Percentiles rank a stretch among this genome's conserved stretches.
These are phyloP conservation scores for Yarrowia osloensis DNA, from an alignment of 805 yeast genomes.

Conservation along the genomic window DNA sequence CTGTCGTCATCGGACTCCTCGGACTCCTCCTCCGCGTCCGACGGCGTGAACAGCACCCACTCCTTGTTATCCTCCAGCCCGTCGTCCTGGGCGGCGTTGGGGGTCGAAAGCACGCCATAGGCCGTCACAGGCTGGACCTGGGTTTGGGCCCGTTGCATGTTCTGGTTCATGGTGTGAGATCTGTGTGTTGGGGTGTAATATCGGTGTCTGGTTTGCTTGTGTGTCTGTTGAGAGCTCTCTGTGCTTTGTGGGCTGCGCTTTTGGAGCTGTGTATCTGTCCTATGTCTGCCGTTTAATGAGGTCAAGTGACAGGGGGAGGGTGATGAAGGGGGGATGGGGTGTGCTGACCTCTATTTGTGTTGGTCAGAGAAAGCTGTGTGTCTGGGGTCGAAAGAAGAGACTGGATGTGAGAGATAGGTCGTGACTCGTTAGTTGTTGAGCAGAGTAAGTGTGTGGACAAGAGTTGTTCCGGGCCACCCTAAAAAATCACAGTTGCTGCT, in stretches of 20 bases:
- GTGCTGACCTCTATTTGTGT: not conserved
- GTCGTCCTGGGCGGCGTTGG: constrained; percentile 1
- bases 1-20: constrained; percentile 32
- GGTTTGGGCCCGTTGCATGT: constrained; percentile 17
- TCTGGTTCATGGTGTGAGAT: not conserved
- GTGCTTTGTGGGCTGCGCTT: no score
- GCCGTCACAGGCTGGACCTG: constrained; percentile 28
- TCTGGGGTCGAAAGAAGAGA: not conserved
- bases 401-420: not conserved
- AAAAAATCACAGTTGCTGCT: constrained; percentile 18
- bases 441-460: not conserved
- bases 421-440: not conserved
- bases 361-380: not conserved
- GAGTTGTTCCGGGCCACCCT: not conserved
- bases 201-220: not conserved
- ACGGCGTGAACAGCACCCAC: constrained; percentile 47
- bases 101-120: constrained; percentile 9
- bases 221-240: no score
- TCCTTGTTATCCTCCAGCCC: constrained; percentile 38
- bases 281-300: no score
- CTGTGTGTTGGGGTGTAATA: not conserved
- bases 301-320: constrained; percentile 10
- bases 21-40: constrained; percentile 32
- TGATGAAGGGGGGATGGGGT: not conserved
- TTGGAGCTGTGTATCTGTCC: no score